Conservation (phyloP, 2,329 filamentous ascomycete species). For the Penicillium sp. region DNA sequence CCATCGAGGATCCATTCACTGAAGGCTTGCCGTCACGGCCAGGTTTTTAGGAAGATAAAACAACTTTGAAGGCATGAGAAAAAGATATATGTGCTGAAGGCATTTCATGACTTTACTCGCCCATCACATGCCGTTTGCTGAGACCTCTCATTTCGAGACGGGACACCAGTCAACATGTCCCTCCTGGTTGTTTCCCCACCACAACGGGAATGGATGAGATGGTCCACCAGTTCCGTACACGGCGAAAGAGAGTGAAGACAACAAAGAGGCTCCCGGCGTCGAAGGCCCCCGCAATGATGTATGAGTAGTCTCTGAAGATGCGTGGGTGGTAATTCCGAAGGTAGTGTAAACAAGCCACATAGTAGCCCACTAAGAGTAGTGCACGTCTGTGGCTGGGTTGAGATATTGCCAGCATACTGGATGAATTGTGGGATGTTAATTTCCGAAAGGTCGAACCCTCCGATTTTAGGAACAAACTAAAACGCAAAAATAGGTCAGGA, state of each 20-base stretch:
- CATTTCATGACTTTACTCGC: neutral
- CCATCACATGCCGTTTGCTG: neutral
- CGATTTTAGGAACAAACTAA: constrained; percentile 52
- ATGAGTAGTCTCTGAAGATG: constrained; percentile 56
- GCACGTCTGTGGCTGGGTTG: constrained; percentile 56
- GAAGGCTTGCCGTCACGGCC: neutral
- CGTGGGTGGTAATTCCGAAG: constrained; percentile 55
- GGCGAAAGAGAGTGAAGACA: constrained; percentile 56
- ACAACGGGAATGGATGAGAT: constrained; percentile 49
- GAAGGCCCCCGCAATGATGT: constrained; percentile 53
- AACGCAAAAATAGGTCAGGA: neutral
- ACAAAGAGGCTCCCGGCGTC: constrained; percentile 53
- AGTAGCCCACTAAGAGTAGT: constrained; percentile 50
- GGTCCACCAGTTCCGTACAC: constrained; percentile 55
- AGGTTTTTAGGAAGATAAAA: neutral
- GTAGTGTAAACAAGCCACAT: constrained; percentile 50
- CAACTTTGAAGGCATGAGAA: neutral
- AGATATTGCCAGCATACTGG: constrained; percentile 56
- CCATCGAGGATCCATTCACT: neutral
- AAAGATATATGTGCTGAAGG: neutral
- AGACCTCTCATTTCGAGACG: constrained; percentile 22
- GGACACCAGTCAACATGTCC: constrained; percentile 54
- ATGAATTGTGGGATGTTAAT: constrained; percentile 57
- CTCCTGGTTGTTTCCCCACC: constrained; percentile 56
- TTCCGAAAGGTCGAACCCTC: constrained; percentile 43